Percentiles rank a stretch among this genome's conserved stretches.
Evolutionary conservation across 176 grass and related monocot species (phyloP).

Genomic region (Carex parvula): DNA sequence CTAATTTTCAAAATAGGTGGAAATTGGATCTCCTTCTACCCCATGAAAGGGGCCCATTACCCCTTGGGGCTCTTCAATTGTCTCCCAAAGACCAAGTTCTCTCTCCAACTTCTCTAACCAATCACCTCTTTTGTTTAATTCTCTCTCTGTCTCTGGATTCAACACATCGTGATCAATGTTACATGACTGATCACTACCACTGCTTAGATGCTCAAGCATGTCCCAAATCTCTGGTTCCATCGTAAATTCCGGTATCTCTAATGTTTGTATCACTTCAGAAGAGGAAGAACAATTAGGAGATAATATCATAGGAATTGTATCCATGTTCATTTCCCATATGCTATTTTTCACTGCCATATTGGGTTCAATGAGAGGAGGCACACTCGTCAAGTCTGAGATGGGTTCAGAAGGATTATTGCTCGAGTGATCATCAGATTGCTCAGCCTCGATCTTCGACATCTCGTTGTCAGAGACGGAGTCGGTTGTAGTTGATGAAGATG

Average conservation of each 20-base stretch:
- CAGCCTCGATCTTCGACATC: conserved; percentile 15
- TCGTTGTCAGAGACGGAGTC: conserved; percentile 36
- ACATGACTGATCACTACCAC: neutral
- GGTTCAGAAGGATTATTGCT: conserved; percentile 34
- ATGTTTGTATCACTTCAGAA: conserved; percentile 28
- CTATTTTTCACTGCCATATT: conserved; percentile 25
- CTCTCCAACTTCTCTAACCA: conserved; percentile 72
- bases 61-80: conserved; percentile 37
- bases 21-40: conserved; percentile 22
- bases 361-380: conserved; percentile 31
- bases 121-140: conserved; percentile 32
- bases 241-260: conserved; percentile 41
- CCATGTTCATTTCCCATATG: neutral
- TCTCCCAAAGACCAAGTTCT: conserved; percentile 64
- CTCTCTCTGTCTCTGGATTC: neutral
- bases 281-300: conserved; percentile 57
- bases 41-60: neutral
- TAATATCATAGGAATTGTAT: neutral
- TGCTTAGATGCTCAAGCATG: conserved; percentile 38
- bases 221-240: conserved; percentile 53
- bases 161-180: conserved; percentile 3
- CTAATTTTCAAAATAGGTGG: conserved; percentile 36
- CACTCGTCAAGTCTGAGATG: conserved; percentile 13
- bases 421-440: conserved; percentile 39
- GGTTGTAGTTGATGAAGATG: conserved; percentile 26